Base-by-base conservation (phyloP, 1,284 basidiomycete genomes). In the Tremellales sp. region DNA sequence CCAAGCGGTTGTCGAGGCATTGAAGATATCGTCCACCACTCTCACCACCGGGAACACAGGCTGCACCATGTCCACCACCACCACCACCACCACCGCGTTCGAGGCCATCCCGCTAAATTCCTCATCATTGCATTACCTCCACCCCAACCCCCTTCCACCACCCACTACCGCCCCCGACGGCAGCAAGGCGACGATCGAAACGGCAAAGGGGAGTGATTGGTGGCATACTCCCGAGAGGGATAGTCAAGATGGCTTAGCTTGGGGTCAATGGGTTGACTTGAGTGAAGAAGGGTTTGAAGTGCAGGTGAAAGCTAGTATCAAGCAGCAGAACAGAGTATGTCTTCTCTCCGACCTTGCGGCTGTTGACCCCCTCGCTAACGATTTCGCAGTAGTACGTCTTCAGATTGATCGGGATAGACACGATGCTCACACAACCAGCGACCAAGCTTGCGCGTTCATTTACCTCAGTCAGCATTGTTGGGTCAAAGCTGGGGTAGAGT, bases 401-500 rank as follows among this genome's bases (percentile, higher is more conserved):
- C 36, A 10, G 8, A 13, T n/a, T 39, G 13, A 21, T 17, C 10
- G 8, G 8, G 36, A 39, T 19, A 39, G 11, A 8, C 8, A 10
- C 10, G 36, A 21, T 21, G 19, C 10, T 39, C 11, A 17, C 36
- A 8, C 22, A 53, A 24, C 45, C 24, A 67, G 65, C 41, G 63
- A 67, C 45, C 65, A 67, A 46, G 59, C 57, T 15, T 45, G 53
- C 10, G 11, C 65, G 19, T 61, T 67, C 49, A 51, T 67, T 13
- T 49, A 54, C 25, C 41, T 62, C 19, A 49, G 48, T 15, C 51
- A 54, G 2, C 58, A 47, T 17, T 52, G 50, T 31, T 67, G 65
- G 65, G 40, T 64, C 35, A 67, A 67, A 54, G 53, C 62, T 0
- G 62, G 63, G 3, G 45, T 60, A 22, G 65, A 67, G 45, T 67